Conservation (phyloP, 345 rosid genomes). For the Eucalyptus coolabah region DNA sequence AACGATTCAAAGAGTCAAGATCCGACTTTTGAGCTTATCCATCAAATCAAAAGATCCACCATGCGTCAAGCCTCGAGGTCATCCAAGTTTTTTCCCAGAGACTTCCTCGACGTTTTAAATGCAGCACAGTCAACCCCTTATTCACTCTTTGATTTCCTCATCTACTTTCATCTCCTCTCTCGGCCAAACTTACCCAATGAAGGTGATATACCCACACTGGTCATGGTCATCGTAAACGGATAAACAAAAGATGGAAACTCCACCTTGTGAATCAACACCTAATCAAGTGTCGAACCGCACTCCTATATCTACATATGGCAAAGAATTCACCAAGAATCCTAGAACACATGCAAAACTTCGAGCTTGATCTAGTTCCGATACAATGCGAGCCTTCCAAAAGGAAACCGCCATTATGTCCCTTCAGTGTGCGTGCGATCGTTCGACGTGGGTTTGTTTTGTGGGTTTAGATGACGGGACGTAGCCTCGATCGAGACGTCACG, state of each 20-base stretch:
- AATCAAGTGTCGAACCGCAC: not conserved
- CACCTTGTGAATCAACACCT: not conserved
- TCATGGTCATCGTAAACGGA: not conserved
- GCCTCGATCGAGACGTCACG: no score
- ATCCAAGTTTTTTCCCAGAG: no score
- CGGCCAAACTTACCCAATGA: not conserved
- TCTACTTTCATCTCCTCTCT: not conserved
- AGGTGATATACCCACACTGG: not conserved
- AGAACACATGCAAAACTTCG: not conserved
- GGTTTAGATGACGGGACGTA: no score
- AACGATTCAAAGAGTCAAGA: no score
- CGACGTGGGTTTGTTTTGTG: not conserved
- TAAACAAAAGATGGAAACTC: not conserved
- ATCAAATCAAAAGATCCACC: no score
- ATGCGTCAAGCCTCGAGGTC: no score
- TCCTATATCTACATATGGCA: not conserved
- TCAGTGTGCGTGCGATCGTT: not conserved
- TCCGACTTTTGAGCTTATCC: no score
- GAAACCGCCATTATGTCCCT: not conserved
- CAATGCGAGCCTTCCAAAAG: not conserved
- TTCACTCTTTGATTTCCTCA: not conserved
- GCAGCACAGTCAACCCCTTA: no score
- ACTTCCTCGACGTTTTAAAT: no score
- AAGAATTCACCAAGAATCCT: not conserved
- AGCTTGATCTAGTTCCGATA: not conserved